phyloP scores from a whole-genome alignment of 768 basidiomycete species.

The Termitomyces heimii region DNA sequence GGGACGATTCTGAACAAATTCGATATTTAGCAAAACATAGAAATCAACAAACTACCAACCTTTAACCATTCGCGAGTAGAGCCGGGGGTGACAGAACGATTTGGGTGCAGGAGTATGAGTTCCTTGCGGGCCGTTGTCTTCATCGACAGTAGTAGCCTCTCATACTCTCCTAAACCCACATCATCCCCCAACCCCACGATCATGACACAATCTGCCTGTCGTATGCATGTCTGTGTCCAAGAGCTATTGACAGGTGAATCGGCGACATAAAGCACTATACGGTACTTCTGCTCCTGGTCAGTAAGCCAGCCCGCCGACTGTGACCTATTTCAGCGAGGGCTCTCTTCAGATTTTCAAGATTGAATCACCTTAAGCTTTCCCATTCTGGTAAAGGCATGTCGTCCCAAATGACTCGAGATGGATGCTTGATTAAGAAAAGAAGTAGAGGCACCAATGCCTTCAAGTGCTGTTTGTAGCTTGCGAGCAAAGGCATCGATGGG shows the following conservation, averaged over 20 bases:
- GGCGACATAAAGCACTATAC: conserved; percentile 92
- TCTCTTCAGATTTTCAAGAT: not conserved
- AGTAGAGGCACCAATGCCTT: conserved; percentile 91
- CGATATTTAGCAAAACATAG: conserved; percentile 2
- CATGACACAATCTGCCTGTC: conserved; percentile 95
- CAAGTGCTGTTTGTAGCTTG: conserved; percentile 82
- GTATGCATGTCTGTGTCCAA: conserved; percentile 98
- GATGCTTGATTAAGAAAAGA: conserved; percentile 92
- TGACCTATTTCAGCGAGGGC: not conserved
- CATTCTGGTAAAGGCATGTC: conserved; percentile 94
- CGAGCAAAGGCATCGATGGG: conserved; percentile 88
- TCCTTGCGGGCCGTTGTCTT: conserved; percentile 99
- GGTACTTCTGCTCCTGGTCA: conserved; percentile 90
- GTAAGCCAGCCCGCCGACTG: conserved; percentile 78
- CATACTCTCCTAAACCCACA: conserved; percentile 88
- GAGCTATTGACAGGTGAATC: conserved; percentile 93
- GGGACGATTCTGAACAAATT: conserved; percentile 64
- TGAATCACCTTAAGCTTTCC: conserved; percentile 88
- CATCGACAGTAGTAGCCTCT: conserved; percentile 86
- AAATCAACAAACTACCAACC: conserved; percentile 32
- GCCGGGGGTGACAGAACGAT: conserved; percentile 82
- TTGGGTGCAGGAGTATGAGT: conserved; percentile 88
- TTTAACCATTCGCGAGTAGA: conserved; percentile 96
- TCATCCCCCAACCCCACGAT: conserved; percentile 93
- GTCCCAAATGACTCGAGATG: conserved; percentile 85